Conservation (phyloP, 208 protist genomes). For the Acanthamoeba quina region DNA sequence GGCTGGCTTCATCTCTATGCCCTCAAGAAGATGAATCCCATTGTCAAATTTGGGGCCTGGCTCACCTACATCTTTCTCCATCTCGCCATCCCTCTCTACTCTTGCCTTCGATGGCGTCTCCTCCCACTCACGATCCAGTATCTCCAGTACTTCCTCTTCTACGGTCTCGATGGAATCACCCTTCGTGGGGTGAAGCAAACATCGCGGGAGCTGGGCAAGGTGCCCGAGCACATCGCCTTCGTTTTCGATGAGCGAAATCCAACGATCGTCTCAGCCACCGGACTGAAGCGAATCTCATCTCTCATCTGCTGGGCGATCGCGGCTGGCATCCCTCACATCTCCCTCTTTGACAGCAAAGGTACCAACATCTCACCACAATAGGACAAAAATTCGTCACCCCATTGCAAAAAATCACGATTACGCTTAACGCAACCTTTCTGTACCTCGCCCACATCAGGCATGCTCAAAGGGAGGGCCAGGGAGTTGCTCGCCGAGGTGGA, state of each 20-base stretch:
- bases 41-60: conserved; percentile 15
- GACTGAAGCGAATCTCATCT: conserved; percentile 17
- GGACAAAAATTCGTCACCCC: too few relatives aligned
- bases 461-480: background rate
- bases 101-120: conserved; percentile 26
- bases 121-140: background rate
- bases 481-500: background rate
- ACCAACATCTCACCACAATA: background rate
- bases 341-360: conserved; percentile 41
- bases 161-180: conserved; percentile 9
- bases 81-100: background rate
- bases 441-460: background rate
- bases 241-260: background rate
- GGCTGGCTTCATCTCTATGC: background rate
- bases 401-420: too few relatives aligned
- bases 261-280: background rate
- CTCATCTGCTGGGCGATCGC: conserved; percentile 35
- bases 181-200: background rate
- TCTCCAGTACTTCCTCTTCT: conserved; percentile 45
- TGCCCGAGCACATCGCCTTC: conserved; percentile 39
- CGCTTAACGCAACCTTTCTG: too few relatives aligned
- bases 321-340: conserved; percentile 39
- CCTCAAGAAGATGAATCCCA: background rate
- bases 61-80: conserved; percentile 41
- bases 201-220: conserved; percentile 5